These are phyloP conservation scores for Stephania japonica DNA, from an alignment of 164 flowering plant species.

Conservation along the genomic window DNA sequence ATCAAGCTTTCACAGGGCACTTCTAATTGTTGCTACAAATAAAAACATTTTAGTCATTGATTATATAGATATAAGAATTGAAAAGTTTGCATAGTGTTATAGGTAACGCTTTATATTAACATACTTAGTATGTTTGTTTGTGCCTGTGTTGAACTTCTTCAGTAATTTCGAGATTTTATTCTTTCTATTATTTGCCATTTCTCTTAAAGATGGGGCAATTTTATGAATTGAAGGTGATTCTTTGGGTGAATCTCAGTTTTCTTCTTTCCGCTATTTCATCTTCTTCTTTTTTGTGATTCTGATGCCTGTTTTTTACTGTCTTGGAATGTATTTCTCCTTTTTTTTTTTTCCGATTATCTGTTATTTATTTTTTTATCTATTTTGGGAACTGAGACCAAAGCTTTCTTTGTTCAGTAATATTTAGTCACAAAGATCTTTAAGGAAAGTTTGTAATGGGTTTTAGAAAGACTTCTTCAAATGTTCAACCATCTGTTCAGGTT, in stretches of 20 bases:
- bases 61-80: not conserved
- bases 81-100: not conserved
- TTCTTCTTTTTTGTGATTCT: not conserved
- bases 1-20: not conserved
- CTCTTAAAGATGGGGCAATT: not conserved
- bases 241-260: not conserved
- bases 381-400: not conserved
- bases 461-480: slow-evolving; percentile 61
- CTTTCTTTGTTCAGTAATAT: slow-evolving; percentile 58
- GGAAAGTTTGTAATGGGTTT: slow-evolving; percentile 90
- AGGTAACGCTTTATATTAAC: not conserved
- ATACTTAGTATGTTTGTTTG: not conserved
- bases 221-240: not conserved
- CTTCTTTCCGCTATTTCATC: not conserved
- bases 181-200: not conserved
- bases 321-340: not conserved
- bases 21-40: not conserved
- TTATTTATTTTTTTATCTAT: slow-evolving; percentile 3
- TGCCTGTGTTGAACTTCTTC: not conserved
- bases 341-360: not conserved
- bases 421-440: slow-evolving; percentile 85
- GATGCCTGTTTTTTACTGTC: not conserved
- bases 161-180: not conserved
- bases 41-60: not conserved
- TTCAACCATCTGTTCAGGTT: slow-evolving; percentile 60